phyloP scores from a whole-genome alignment of 257 asterid genomes.

The Solanum paucissectum region DNA sequence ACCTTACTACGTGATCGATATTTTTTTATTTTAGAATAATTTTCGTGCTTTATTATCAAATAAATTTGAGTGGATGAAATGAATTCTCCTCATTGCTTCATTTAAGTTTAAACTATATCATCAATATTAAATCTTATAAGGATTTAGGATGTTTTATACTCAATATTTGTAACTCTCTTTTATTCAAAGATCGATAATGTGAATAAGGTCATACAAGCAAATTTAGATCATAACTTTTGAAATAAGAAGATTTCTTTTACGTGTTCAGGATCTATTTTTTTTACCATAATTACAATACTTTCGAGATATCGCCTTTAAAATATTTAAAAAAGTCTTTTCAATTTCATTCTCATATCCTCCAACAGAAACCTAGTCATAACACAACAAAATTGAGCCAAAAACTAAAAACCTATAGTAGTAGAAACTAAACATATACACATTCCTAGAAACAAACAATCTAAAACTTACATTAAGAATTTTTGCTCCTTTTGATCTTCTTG shows the following conservation, averaged over 20 bases:
- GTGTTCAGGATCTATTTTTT: not conserved
- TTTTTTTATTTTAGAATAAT: not conserved
- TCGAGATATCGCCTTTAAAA: not conserved
- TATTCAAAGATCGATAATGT: not conserved
- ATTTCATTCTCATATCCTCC: not conserved
- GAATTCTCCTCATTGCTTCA: not conserved
- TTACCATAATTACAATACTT: not conserved
- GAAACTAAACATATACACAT: not conserved
- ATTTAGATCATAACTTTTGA: too few species aligned
- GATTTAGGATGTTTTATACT: not conserved
- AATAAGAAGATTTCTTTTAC: not conserved
- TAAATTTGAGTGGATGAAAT: not conserved
- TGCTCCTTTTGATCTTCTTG: not conserved
- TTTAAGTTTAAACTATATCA: not conserved
- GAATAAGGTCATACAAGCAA: not conserved
- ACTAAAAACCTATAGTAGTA: not conserved
- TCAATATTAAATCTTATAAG: too few species aligned
- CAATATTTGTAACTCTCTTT: not conserved
- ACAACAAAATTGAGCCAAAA: not conserved
- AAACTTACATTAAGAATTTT: not conserved
- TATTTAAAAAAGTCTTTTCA: too few species aligned
- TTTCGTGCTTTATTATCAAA: not conserved
- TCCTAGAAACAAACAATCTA: not conserved
- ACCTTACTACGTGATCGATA: not conserved
- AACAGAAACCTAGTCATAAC: not conserved